Percentiles rank a stretch among this genome's conserved stretches.
Evolutionary conservation across 2,329 filamentous ascomycete species (phyloP).

Genomic region (Claviceps sp.): DNA sequence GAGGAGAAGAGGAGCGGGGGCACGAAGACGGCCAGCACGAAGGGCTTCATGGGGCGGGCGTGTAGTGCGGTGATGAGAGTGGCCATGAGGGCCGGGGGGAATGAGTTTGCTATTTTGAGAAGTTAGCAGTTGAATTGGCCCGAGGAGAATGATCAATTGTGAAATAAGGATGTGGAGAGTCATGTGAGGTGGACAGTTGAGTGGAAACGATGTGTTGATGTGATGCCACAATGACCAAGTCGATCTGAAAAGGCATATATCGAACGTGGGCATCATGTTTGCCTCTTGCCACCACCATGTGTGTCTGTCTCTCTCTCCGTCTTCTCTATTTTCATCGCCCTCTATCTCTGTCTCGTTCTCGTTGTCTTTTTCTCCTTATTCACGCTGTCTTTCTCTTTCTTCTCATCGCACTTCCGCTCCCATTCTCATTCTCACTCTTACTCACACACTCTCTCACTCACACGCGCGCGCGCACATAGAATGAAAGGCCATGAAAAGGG

Average conservation of each 20-base stretch:
- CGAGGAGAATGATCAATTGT: no score
- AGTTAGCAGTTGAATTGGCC: neutral
- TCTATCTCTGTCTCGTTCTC: neutral
- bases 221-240: neutral
- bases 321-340: neutral
- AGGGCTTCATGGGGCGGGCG: constrained; percentile 35
- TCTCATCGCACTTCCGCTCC: no score
- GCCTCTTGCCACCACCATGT: no score
- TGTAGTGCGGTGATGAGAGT: constrained; percentile 44
- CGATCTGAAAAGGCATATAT: neutral
- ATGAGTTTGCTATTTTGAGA: constrained; percentile 30
- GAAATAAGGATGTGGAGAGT: no score
- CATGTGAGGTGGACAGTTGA: neutral
- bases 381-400: no score
- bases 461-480: neutral
- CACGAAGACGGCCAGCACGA: constrained; percentile 39
- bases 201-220: neutral
- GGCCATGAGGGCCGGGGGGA: constrained; percentile 41
- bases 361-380: no score
- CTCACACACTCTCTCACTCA: no score
- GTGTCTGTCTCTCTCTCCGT: no score
- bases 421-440: no score
- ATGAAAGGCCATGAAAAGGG: neutral
- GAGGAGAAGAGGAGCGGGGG: constrained; percentile 29
- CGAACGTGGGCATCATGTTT: no score